Conservation (phyloP, 2,329 filamentous ascomycete genomes). For the Ploettnerulaceae sp. region DNA sequence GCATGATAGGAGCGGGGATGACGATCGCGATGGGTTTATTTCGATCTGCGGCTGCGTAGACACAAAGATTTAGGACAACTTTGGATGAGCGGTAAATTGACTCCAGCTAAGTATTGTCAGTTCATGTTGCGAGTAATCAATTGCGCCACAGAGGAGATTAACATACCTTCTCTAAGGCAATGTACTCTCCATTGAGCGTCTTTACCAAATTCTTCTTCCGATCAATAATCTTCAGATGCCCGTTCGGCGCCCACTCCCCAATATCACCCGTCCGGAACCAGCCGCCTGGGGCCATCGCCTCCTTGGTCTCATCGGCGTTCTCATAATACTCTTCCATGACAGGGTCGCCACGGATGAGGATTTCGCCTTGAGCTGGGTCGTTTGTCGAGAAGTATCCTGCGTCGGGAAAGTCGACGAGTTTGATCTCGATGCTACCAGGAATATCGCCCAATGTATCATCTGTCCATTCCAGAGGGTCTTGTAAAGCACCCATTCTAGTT, state of each 20-base stretch:
- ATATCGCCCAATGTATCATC: constrained; percentile 70
- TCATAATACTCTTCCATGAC: constrained; percentile 76
- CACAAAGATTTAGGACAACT: constrained; percentile 78
- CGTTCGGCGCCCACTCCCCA: constrained; percentile 68
- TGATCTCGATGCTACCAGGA: constrained; percentile 72
- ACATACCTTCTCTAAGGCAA: constrained; percentile 74
- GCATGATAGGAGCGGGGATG: constrained; percentile 55
- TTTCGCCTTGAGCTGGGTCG: constrained; percentile 75
- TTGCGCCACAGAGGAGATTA: too few relatives aligned
- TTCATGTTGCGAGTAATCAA: neutral
- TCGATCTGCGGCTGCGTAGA: constrained; percentile 70
- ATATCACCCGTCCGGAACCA: constrained; percentile 95
- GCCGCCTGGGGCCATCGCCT: constrained; percentile 64
- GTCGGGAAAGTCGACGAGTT: constrained; percentile 82
- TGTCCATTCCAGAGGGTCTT: constrained; percentile 80
- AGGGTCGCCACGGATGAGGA: constrained; percentile 73
- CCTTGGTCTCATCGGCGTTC: constrained; percentile 76
- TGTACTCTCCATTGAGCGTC: constrained; percentile 91
- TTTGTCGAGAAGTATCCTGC: constrained; percentile 66
- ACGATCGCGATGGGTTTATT: constrained; percentile 77
- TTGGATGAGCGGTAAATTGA: constrained; percentile 74
- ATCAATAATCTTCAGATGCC: constrained; percentile 73
- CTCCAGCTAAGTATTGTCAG: constrained; percentile 53
- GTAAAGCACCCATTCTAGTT: constrained; percentile 72
- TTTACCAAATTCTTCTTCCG: constrained; percentile 93